phyloP scores from a whole-genome alignment of 805 yeast species.

The Saccharomycopsis malanga region DNA sequence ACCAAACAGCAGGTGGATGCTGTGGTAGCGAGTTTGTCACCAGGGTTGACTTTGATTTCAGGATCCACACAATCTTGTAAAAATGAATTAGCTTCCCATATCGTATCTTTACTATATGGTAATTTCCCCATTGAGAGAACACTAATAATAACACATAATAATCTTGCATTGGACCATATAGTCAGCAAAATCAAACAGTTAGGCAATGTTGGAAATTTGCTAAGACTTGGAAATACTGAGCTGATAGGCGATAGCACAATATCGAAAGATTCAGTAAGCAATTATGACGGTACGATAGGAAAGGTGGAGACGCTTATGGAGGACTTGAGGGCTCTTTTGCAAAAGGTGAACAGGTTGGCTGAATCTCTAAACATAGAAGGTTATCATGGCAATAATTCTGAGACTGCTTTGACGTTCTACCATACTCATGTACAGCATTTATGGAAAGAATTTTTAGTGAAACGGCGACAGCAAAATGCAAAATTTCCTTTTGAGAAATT shows the following conservation, averaged over 20 bases:
- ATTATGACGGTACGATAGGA: slow-evolving; percentile 19
- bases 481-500: background rate
- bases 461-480: background rate
- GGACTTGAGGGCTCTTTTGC: slow-evolving; percentile 20
- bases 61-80: slow-evolving; percentile 29
- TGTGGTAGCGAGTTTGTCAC: slow-evolving; percentile 24
- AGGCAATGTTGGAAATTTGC: slow-evolving; percentile 24
- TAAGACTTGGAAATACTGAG: slow-evolving; percentile 26
- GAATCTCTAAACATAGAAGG: slow-evolving; percentile 28
- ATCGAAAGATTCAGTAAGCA: no score
- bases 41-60: slow-evolving; percentile 23
- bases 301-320: slow-evolving; percentile 20
- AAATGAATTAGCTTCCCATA: slow-evolving; percentile 28
- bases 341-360: slow-evolving; percentile 29
- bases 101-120: slow-evolving; percentile 25
- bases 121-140: slow-evolving; percentile 27
- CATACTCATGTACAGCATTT: slow-evolving; percentile 22
- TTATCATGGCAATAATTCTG: slow-evolving; percentile 32
- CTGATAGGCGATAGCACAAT: slow-evolving; percentile 13
- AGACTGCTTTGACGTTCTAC: slow-evolving; percentile 31
- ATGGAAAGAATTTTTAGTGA: slow-evolving; percentile 16
- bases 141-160: slow-evolving; percentile 27
- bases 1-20: slow-evolving; percentile 25
- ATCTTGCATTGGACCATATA: slow-evolving; percentile 25
- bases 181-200: slow-evolving; percentile 23